A percentile compares a stretch with the other conserved stretches of the same genome.
phyloP scores from a whole-genome alignment of 371 early-diverging fungal species.

The Mucor lusitanicus region DNA sequence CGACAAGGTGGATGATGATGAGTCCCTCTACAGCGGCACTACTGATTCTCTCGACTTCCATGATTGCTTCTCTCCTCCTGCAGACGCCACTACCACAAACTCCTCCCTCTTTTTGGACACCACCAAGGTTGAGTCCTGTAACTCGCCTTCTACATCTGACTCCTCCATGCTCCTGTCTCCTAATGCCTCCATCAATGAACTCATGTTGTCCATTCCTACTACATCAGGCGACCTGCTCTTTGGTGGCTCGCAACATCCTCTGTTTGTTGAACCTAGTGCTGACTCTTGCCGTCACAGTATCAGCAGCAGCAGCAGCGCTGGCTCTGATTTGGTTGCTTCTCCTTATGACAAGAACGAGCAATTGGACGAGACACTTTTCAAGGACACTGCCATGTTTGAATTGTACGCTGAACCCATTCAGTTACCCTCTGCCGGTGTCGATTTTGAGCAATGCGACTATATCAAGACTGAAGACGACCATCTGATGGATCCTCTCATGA shows the following conservation, averaged over 20 bases:
- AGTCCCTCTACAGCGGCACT: constrained; percentile 41
- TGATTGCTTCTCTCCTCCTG: constrained; percentile 48
- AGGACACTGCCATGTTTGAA: constrained; percentile 22
- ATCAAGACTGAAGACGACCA: constrained; percentile 27
- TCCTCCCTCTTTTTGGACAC: background rate
- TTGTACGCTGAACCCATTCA: constrained; percentile 20
- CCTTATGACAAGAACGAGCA: constrained; percentile 5
- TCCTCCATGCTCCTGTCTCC: constrained; percentile 8
- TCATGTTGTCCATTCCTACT: constrained; percentile 19
- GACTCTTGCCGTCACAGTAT: constrained; percentile 19
- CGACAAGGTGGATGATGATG: constrained; percentile 17
- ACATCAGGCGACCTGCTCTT: constrained; percentile 8
- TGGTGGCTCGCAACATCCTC: constrained; percentile 1
- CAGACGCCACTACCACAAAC: constrained; percentile 22
- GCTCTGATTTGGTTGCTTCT: constrained; percentile 8
- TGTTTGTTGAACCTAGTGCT: background rate
- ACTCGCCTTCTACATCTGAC: constrained; percentile 11
- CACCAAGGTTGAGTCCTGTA: background rate
- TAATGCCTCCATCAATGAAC: constrained; percentile 9
- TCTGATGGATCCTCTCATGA: constrained; percentile 19
- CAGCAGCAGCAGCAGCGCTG: constrained; percentile 17
- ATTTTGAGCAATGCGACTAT: constrained; percentile 24
- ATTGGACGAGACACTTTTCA: constrained; percentile 14
- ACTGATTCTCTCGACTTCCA: constrained; percentile 46
- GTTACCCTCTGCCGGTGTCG: constrained; percentile 17